A percentile compares a stretch with the other conserved stretches of the same genome.
phyloP scores from a whole-genome alignment of 2,329 filamentous ascomycete genomes.

The Daldinia sp. region DNA sequence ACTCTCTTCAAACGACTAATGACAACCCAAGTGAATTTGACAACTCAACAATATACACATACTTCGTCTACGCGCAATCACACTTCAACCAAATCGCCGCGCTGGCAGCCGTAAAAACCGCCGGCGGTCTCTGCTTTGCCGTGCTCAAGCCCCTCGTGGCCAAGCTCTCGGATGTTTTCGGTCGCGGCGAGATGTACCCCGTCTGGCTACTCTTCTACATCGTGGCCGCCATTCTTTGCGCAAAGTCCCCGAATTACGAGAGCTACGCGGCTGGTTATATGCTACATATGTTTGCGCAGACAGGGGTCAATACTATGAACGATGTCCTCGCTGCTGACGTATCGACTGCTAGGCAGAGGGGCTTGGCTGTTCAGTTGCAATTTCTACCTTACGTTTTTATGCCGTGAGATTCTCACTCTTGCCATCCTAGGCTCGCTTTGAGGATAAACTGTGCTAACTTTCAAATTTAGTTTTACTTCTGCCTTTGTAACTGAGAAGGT shows the following conservation, averaged over 20 bases:
- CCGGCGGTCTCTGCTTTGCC: conserved; percentile 54
- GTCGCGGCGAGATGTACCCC: conserved; percentile 55
- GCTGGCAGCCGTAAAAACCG: conserved; percentile 53
- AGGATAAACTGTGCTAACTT: neutral
- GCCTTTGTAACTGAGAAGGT: conserved; percentile 57
- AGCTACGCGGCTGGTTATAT: conserved; percentile 8
- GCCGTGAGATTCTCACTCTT: conserved; percentile 53
- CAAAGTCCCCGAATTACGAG: neutral
- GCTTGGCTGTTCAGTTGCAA: conserved; percentile 54
- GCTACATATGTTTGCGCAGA: conserved; percentile 4
- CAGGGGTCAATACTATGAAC: conserved; percentile 47
- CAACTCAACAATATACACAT: conserved; percentile 54
- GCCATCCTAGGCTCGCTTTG: neutral
- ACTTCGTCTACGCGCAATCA: conserved; percentile 57
- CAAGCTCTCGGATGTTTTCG: conserved; percentile 58
- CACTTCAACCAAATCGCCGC: conserved; percentile 54
- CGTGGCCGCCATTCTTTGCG: conserved; percentile 18
- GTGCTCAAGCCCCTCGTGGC: conserved; percentile 57
- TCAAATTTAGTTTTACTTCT: conserved; percentile 35
- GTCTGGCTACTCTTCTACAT: conserved; percentile 50
- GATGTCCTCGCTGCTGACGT: conserved; percentile 58
- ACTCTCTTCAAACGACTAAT: no score
- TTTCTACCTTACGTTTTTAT: conserved; percentile 57
- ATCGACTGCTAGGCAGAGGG: conserved; percentile 56
- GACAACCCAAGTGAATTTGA: conserved; percentile 46